Evolutionary conservation across 2,329 filamentous ascomycete species (phyloP).

Genomic region (Fusarium acutatum): DNA sequence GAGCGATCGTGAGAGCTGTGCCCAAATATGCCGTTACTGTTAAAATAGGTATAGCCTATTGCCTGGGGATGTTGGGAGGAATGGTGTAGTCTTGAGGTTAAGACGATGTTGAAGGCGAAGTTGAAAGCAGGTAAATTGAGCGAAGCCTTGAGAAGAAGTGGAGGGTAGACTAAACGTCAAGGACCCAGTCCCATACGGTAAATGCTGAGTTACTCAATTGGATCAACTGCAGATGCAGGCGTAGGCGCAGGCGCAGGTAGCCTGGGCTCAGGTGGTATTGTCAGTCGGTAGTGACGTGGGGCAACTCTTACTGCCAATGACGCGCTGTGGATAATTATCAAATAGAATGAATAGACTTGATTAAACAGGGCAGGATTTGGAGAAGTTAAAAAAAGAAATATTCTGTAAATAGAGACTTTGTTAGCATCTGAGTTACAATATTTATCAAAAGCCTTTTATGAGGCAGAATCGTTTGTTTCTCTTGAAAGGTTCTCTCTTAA

Average conservation of each 20-base stretch:
- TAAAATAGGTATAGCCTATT: background rate
- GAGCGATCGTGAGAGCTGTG: background rate
- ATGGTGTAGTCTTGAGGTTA: background rate
- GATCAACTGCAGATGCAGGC: background rate
- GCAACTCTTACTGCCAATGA: constrained; percentile 33
- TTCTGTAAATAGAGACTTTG: background rate
- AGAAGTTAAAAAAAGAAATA: background rate
- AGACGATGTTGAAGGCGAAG: constrained; percentile 12
- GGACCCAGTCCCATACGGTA: background rate
- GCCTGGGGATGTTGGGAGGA: background rate
- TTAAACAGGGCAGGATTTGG: constrained; percentile 4
- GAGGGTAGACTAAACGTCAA: background rate
- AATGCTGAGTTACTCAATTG: background rate
- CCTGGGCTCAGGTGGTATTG: constrained; percentile 1
- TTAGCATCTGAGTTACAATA: background rate
- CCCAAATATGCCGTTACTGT: background rate
- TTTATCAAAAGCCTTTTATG: background rate
- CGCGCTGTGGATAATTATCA: constrained; percentile 16
- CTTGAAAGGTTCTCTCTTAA: background rate
- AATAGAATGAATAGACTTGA: background rate
- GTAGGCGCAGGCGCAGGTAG: background rate
- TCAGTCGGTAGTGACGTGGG: constrained; percentile 29
- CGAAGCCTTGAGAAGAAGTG: background rate
- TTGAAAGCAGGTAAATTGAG: constrained; percentile 14
- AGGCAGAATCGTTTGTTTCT: no score